Evolutionary conservation across 495 filamentous ascomycete species (phyloP).

Genomic region (Symbiotaphrina buchneri): DNA sequence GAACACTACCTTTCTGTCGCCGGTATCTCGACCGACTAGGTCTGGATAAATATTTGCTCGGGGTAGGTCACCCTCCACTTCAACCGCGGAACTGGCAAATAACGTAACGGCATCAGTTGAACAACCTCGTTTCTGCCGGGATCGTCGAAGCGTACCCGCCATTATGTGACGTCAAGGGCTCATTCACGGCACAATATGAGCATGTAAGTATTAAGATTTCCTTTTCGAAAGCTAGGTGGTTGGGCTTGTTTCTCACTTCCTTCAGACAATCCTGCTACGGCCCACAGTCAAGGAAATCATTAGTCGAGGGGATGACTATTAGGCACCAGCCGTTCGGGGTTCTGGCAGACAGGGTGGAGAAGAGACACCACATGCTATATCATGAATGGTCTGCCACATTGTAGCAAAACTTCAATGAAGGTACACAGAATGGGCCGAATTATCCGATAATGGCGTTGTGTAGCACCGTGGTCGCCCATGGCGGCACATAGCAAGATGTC

Average conservation of each 20-base stretch:
- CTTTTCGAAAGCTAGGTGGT: conserved; percentile 5
- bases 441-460: too few relatives aligned
- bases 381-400: too few relatives aligned
- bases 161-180: conserved; percentile 78
- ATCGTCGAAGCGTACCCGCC: conserved; percentile 85
- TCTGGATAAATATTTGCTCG: conserved; percentile 72
- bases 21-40: conserved; percentile 72
- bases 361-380: too few relatives aligned
- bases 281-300: conserved; percentile 86
- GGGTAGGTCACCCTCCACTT: conserved; percentile 30
- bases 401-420: too few relatives aligned
- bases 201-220: conserved; percentile 37
- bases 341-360: too few relatives aligned
- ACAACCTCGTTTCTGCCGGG: conserved; percentile 63
- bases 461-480: too few relatives aligned
- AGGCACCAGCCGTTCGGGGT: too few relatives aligned
- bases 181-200: conserved; percentile 86
- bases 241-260: not conserved
- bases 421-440: too few relatives aligned
- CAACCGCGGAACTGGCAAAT: not conserved
- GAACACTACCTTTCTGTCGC: conserved; percentile 67
- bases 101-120: conserved; percentile 35
- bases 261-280: conserved; percentile 63
- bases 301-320: conserved; percentile 82
- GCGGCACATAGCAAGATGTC: too few relatives aligned